Percentiles rank a stretch among this genome's conserved stretches.
Evolutionary conservation across 805 yeast species (phyloP).

Genomic region (Lipomyces starkeyi): DNA sequence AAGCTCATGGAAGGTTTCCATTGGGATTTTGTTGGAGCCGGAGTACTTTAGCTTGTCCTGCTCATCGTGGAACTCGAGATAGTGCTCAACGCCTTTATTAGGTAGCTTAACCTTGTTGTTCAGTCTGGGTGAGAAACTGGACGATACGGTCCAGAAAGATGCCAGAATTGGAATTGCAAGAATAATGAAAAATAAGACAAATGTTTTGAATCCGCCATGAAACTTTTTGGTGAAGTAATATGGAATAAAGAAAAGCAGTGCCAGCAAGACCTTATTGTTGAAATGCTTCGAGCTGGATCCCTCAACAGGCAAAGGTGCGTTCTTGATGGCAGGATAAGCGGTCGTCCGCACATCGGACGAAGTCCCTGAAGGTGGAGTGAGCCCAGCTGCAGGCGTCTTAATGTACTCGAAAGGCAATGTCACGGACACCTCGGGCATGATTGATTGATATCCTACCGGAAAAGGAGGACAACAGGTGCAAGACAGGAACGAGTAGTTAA

Average conservation of each 20-base stretch:
- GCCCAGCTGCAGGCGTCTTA: conserved; percentile 63
- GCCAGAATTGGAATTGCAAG: conserved; percentile 72
- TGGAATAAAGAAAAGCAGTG: conserved; percentile 63
- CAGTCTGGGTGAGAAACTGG: conserved; percentile 79
- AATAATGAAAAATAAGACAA: conserved; percentile 62
- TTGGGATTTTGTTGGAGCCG: conserved; percentile 81
- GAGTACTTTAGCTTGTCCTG: conserved; percentile 69
- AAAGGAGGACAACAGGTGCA: too few species aligned
- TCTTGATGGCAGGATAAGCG: conserved; percentile 72
- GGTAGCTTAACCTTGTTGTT: conserved; percentile 80
- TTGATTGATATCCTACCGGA: not conserved
- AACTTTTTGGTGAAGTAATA: conserved; percentile 64
- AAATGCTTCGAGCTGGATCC: conserved; percentile 85
- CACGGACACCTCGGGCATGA: conserved; percentile 17
- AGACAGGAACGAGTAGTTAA: too few species aligned
- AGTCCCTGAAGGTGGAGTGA: conserved; percentile 51
- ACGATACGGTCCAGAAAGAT: conserved; percentile 81
- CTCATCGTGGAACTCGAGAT: conserved; percentile 80
- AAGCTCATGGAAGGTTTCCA: conserved; percentile 89
- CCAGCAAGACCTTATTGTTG: conserved; percentile 61
- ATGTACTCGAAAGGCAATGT: conserved; percentile 53
- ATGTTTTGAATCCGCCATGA: conserved; percentile 71
- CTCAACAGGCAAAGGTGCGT: conserved; percentile 89
- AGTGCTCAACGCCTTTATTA: conserved; percentile 75
- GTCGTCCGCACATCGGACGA: conserved; percentile 61